Evolutionary conservation across 2,329 filamentous ascomycete genomes (phyloP), one percentile per base, ranked within the genome.

Genomic region (Aspergillus hiratsukae): DNA sequence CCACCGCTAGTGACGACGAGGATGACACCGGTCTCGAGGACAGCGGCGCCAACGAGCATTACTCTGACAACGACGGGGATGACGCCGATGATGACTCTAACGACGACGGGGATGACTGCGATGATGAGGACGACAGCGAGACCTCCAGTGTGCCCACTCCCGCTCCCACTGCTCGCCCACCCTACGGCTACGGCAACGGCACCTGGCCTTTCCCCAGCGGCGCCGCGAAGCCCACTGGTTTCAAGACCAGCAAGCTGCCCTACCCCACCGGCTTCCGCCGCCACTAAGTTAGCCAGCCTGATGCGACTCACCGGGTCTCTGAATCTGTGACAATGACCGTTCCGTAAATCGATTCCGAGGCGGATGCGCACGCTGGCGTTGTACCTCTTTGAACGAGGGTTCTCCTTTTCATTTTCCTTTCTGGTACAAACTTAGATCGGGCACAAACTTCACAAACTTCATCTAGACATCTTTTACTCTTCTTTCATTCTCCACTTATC

Each of bases 191-290:
- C 60, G 51, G 62, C 60, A 65, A 63, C 56, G 61, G 57, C 58
- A 51, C 63, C 48, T 31, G 50, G 46, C 52, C 58, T 46, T 56
- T 53, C 49, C 48, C 51, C 56, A 63, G 58, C 56, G 60, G 59
- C n/a, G 52, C 51, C 37, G 58, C 62, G 14, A 61, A 61, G 48
- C 63, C 65, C 54, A 68, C 66, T 51, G 63, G 71, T 46, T 73
- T 72, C 59, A 56, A 62, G 53, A 72, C 71, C 53, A 71, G 68
- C 64, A 59, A 56, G 58, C 43, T 46, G 49, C 50, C 50, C 43
- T 57, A 61, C 57, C 62, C 65, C 50, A 63, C 64, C 40, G 58
- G 61, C 58, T 68, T 64, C 63, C 66, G 64, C 53, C 69, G 65
- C 55, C 62, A 58, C 55, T 61, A 61, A 23, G 51, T 64, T 61